phyloP scores from a whole-genome alignment of 305 asterid genomes.

The Fraxinus angustifolia region DNA sequence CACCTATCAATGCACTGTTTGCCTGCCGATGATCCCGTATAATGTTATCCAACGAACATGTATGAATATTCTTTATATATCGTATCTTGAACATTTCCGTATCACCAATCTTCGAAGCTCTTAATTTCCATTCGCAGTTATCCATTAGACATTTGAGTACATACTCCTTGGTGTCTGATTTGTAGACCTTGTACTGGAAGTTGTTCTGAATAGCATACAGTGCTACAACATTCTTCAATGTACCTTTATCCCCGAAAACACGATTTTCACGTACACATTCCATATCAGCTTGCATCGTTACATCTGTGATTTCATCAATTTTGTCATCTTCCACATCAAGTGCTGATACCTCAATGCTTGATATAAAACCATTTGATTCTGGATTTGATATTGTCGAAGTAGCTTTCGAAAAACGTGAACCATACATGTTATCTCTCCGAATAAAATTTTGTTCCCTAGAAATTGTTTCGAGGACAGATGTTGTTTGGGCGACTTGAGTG shows the following conservation, averaged over 20 bases:
- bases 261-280: neutral
- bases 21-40: neutral
- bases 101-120: neutral
- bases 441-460: neutral
- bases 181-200: neutral
- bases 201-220: neutral
- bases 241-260: too few species aligned
- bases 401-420: neutral
- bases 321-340: neutral
- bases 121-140: neutral
- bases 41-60: neutral
- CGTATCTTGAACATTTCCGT: neutral
- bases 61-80: neutral
- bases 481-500: neutral
- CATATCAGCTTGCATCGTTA: neutral
- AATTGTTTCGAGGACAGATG: neutral
- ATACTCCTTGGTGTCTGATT: neutral
- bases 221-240: too few species aligned
- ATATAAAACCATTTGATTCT: too few species aligned
- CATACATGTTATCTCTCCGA: neutral
- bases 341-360: neutral
- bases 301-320: neutral
- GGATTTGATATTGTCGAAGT: neutral
- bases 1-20: neutral
- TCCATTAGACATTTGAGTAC: neutral